Conservation (phyloP, 2,329 filamentous ascomycete species). For the Cordyceps pruinosa region DNA sequence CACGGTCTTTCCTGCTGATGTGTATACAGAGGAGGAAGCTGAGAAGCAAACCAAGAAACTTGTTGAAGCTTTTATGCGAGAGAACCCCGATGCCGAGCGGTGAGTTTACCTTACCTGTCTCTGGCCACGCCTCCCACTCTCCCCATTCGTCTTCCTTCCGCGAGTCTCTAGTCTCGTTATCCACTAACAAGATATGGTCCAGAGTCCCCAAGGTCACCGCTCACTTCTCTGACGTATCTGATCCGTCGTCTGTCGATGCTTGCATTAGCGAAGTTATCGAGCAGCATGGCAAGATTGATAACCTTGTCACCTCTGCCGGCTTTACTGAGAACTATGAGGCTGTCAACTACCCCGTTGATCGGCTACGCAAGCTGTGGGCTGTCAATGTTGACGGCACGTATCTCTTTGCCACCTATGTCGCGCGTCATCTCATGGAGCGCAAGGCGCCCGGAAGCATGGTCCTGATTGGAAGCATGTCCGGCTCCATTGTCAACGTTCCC, state of each 20-base stretch:
- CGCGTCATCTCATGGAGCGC: conserved; percentile 80
- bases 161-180: neutral
- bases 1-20: conserved; percentile 13
- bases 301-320: conserved; percentile 90
- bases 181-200: neutral
- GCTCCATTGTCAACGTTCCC: conserved; percentile 87
- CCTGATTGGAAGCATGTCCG: conserved; percentile 93
- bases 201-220: conserved; percentile 78
- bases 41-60: conserved; percentile 67
- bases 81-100: conserved; percentile 70
- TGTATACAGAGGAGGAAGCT: conserved; percentile 71
- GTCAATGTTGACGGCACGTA: conserved; percentile 94
- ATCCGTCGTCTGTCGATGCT: conserved; percentile 67
- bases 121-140: too few relatives aligned
- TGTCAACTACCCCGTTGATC: conserved; percentile 81
- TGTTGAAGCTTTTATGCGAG: conserved; percentile 66
- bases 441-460: conserved; percentile 78
- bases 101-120: conserved; percentile 28
- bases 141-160: neutral
- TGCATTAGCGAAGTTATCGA: conserved; percentile 56
- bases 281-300: conserved; percentile 74
- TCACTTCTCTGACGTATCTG: conserved; percentile 82
- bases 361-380: conserved; percentile 87
- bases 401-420: conserved; percentile 75
- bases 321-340: conserved; percentile 96